These are phyloP conservation scores for Neonectria faginata DNA, from an alignment of 2,329 filamentous ascomycete genomes.

Conservation along the genomic window DNA sequence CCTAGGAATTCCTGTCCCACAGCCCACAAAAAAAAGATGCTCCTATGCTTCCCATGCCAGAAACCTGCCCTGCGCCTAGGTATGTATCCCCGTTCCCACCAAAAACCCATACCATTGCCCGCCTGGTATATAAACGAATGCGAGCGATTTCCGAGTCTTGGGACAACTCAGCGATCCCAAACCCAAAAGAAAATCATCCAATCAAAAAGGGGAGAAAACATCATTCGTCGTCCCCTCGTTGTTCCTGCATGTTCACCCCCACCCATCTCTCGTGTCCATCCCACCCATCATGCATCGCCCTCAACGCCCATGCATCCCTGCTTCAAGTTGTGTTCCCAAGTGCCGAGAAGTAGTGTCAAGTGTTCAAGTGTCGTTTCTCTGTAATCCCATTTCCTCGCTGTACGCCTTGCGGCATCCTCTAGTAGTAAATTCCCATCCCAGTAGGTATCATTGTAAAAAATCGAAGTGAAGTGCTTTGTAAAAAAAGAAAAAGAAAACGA, in stretches of 20 bases:
- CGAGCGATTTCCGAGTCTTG: conserved; percentile 41
- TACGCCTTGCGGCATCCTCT: conserved; percentile 58
- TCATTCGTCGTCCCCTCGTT: conserved; percentile 36
- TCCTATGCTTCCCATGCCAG: conserved; percentile 33
- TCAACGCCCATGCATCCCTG: conserved; percentile 36
- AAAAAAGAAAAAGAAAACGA: conserved; percentile 39
- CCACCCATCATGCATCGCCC: conserved; percentile 35
- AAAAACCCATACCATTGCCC: conserved; percentile 40
- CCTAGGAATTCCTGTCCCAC: conserved; percentile 6
- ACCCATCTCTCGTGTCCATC: conserved; percentile 27
- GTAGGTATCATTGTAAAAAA: conserved; percentile 50
- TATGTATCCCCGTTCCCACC: conserved; percentile 24
- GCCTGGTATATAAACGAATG: conserved; percentile 43
- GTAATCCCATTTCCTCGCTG: conserved; percentile 38
- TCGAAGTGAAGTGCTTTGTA: conserved; percentile 40
- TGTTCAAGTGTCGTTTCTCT: conserved; percentile 48
- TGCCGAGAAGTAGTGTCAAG: conserved; percentile 40
- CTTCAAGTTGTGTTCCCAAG: conserved; percentile 38
- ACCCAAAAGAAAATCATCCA: conserved; percentile 10
- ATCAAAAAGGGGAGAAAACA: conserved; percentile 27
- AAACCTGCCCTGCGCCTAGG: conserved; percentile 38
- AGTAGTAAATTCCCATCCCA: conserved; percentile 48
- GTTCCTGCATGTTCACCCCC: conserved; percentile 43
- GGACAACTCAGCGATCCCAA: conserved; percentile 30
- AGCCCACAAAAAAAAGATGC: conserved; percentile 7